Evolutionary conservation across 208 protist genomes (phyloP).

Genomic region (Trypanosoma conorhini): DNA sequence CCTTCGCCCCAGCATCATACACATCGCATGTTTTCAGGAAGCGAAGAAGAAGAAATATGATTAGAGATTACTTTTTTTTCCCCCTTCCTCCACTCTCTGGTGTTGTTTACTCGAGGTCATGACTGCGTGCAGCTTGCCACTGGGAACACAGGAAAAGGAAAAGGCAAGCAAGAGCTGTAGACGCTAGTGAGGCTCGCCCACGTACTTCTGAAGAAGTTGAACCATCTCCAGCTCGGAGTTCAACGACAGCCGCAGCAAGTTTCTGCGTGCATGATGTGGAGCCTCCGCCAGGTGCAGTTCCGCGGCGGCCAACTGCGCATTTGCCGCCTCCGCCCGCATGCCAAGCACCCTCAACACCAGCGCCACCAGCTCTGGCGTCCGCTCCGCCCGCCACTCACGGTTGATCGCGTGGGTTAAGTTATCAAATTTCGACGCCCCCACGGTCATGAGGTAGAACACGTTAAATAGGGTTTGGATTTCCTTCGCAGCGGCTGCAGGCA

Average conservation of each 20-base stretch:
- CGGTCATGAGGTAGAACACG: slow-evolving; percentile 39
- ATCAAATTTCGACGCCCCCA: slow-evolving; percentile 14
- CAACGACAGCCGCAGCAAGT: slow-evolving; percentile 38
- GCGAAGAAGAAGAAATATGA: slow-evolving; percentile 3
- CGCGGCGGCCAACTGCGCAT: slow-evolving; percentile 6
- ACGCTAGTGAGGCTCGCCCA: slow-evolving; percentile 6
- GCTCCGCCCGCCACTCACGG: slow-evolving; percentile 42
- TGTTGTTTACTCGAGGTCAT: slow-evolving; percentile 6
- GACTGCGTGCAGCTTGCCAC: neutral
- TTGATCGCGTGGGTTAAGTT: slow-evolving; percentile 42
- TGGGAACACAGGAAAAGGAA: slow-evolving; percentile 14
- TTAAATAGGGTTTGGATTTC: slow-evolving; percentile 40
- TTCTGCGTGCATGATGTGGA: slow-evolving; percentile 21
- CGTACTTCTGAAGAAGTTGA: slow-evolving; percentile 22
- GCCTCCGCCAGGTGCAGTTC: slow-evolving; percentile 7
- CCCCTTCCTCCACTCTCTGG: neutral
- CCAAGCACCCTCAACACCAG: slow-evolving; percentile 12
- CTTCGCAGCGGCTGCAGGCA: slow-evolving; percentile 26
- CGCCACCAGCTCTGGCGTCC: slow-evolving; percentile 21
- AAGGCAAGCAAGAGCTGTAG: neutral
- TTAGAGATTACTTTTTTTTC: neutral
- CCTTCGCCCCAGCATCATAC: neutral
- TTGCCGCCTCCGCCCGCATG: slow-evolving; percentile 22
- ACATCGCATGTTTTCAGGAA: neutral
- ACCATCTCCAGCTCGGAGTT: slow-evolving; percentile 50